Evolutionary conservation across 768 basidiomycete species (phyloP).

Genomic region (Lentinula boryana): DNA sequence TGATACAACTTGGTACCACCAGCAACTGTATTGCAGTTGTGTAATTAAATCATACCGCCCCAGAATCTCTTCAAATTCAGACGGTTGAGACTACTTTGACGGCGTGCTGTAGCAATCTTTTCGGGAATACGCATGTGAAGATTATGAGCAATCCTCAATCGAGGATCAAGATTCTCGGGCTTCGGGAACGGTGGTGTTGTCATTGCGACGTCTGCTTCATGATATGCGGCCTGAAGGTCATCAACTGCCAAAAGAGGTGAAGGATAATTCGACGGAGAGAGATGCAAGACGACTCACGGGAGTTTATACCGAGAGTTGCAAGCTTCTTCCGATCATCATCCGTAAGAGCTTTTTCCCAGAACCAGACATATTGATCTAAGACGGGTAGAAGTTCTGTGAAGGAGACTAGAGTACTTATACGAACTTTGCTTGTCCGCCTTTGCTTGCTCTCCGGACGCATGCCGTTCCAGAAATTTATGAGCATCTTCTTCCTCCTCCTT

Average conservation of each 20-base stretch:
- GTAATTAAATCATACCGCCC: conserved; percentile 2
- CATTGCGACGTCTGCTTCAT: conserved; percentile 7
- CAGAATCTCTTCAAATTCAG: conserved; percentile 7
- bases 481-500: conserved; percentile 4
- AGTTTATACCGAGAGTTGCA: neutral
- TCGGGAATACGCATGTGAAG: conserved; percentile 5
- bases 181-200: conserved; percentile 4
- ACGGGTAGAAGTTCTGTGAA: neutral
- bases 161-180: neutral
- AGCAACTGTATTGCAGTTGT: too few relatives aligned
- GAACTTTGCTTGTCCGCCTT: neutral
- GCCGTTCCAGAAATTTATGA: neutral
- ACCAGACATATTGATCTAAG: conserved; percentile 4
- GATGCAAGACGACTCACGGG: neutral
- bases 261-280: neutral
- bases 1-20: too few relatives aligned
- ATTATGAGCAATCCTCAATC: conserved; percentile 3
- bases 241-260: neutral
- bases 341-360: conserved; percentile 4
- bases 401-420: neutral
- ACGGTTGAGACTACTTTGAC: neutral
- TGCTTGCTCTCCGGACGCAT: neutral
- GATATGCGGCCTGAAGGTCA: conserved; percentile 6
- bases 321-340: conserved; percentile 2
- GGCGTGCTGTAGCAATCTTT: conserved; percentile 3